These are phyloP conservation scores for Daucus carota DNA, from an alignment of 129 eudicot genomes.

Conservation along the genomic window DNA sequence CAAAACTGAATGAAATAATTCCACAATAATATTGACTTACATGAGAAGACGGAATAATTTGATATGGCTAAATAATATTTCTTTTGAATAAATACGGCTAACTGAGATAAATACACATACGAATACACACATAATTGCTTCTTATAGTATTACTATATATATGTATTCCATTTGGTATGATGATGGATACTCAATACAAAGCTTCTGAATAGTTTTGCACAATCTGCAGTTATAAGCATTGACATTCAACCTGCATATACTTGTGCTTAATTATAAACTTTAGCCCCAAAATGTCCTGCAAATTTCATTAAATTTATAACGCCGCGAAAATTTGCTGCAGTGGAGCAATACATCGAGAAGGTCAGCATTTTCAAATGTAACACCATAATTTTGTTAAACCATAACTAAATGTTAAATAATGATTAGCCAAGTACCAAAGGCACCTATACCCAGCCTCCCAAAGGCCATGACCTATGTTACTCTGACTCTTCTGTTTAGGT, in stretches of 20 bases:
- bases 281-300: too few species aligned
- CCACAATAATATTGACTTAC: background rate
- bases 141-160: too few species aligned
- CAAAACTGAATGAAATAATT: background rate
- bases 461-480: too few species aligned
- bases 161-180: background rate
- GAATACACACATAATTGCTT: background rate
- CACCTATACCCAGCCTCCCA: background rate
- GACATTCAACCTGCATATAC: background rate
- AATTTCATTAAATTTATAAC: background rate
- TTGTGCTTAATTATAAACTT: too few species aligned
- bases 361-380: background rate
- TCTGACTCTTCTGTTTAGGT: too few species aligned
- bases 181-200: background rate
- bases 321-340: background rate
- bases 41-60: background rate
- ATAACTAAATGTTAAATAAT: background rate
- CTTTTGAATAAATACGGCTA: too few species aligned
- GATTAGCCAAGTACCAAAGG: background rate
- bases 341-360: background rate
- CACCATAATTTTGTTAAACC: background rate
- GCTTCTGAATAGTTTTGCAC: background rate
- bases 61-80: background rate
- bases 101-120: background rate
- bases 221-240: background rate